A percentile compares a stretch with the other conserved stretches of the same genome.
Evolutionary conservation across 768 basidiomycete genomes (phyloP).

Genomic region (Trametes coccinea): DNA sequence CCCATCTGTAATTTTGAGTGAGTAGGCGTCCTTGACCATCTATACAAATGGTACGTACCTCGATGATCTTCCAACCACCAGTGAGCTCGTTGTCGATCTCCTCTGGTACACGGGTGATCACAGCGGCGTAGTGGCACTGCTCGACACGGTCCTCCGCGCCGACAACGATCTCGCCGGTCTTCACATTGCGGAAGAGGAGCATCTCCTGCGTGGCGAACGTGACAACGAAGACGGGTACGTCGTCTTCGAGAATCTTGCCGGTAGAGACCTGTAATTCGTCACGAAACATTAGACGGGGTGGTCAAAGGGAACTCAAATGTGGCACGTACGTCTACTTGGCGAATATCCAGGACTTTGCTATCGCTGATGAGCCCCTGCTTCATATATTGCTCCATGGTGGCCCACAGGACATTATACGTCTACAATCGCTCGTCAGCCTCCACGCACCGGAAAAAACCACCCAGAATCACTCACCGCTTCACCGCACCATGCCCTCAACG

Average conservation of each 20-base stretch:
- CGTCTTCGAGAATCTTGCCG: conserved; percentile 89
- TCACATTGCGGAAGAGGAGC: conserved; percentile 85
- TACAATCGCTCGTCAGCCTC: conserved; percentile 30
- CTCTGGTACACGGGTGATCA: conserved; percentile 83
- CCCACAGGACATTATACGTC: conserved; percentile 99
- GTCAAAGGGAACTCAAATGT: neutral
- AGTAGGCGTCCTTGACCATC: neutral
- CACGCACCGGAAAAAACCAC: neutral
- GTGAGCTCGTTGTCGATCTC: conserved; percentile 92
- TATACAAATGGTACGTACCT: conserved; percentile 54
- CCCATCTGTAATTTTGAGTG: conserved; percentile 44
- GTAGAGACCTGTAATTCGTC: conserved; percentile 58
- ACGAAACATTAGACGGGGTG: neutral
- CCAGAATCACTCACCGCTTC: conserved; percentile 72
- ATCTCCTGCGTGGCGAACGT: conserved; percentile 95
- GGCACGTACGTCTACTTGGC: conserved; percentile 86
- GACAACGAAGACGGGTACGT: conserved; percentile 87
- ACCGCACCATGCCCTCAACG: conserved; percentile 87
- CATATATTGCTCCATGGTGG: conserved; percentile 93
- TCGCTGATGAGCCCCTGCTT: conserved; percentile 89
- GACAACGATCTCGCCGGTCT: conserved; percentile 81
- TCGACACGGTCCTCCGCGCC: conserved; percentile 91
- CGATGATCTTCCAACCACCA: conserved; percentile 97
- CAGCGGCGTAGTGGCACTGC: conserved; percentile 91
- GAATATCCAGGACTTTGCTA: conserved; percentile 94